These are phyloP conservation scores for Trapa bicornis DNA, from an alignment of 345 rosid genomes.

Conservation along the genomic window DNA sequence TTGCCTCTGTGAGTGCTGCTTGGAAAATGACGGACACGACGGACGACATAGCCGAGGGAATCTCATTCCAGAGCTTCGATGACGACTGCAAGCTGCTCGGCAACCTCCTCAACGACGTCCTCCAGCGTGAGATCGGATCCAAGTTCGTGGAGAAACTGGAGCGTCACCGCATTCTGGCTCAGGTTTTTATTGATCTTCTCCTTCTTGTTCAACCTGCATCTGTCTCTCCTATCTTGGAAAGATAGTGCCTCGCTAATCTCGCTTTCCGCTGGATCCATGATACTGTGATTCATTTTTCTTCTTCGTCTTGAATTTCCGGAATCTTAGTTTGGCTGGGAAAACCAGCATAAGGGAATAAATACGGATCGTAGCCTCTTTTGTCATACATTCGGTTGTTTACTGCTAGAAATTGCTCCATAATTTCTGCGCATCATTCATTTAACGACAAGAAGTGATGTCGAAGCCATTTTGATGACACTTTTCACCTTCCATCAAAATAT, in stretches of 20 bases:
- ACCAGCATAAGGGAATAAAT: too few relatives aligned
- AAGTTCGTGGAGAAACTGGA: conserved; percentile 64
- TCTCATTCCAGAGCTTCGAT: conserved; percentile 86
- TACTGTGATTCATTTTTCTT: too few relatives aligned
- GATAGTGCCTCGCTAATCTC: too few relatives aligned
- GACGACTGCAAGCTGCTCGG: conserved; percentile 89
- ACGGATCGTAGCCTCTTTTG: too few relatives aligned
- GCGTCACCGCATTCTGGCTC: conserved; percentile 64
- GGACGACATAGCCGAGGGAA: conserved; percentile 88
- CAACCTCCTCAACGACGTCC: conserved; percentile 69
- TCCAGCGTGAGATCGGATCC: conserved; percentile 63
- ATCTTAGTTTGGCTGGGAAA: too few relatives aligned
- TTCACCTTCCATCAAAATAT: neutral
- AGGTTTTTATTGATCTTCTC: conserved; percentile 22
- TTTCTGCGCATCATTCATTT: too few relatives aligned
- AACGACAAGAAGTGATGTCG: too few relatives aligned
- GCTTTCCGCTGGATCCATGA: too few relatives aligned
- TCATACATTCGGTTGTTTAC: too few relatives aligned
- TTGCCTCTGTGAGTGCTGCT: neutral
- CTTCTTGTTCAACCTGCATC: neutral
- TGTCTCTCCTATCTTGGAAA: too few relatives aligned
- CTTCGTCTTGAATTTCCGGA: too few relatives aligned
- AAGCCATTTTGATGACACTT: neutral
- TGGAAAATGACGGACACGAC: conserved; percentile 78
- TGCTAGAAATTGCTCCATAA: too few relatives aligned